These are phyloP conservation scores for Stramenopiles sp. DNA, from an alignment of 352 stramenopile genomes.

Conservation along the genomic window DNA sequence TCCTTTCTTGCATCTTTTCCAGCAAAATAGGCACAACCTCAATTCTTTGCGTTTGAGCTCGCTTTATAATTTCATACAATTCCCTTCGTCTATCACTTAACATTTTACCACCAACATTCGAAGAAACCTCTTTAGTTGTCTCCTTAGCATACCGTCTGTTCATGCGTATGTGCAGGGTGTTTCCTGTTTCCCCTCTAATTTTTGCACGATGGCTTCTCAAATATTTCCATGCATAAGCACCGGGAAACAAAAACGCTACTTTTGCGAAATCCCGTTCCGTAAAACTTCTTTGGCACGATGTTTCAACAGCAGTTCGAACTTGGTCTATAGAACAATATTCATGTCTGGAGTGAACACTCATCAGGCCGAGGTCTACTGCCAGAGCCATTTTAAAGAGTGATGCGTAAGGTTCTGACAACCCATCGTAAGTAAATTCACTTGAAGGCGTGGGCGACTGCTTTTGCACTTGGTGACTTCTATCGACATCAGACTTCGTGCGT, in stretches of 20 bases:
- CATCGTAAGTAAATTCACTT: too few species aligned
- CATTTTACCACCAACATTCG: too few species aligned
- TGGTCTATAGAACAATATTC: background rate
- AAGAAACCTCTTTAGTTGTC: too few species aligned
- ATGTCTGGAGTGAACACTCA: background rate
- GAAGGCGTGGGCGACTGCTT: too few species aligned
- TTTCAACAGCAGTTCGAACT: background rate
- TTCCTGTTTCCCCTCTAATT: too few species aligned
- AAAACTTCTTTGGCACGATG: background rate
- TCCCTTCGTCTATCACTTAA: background rate
- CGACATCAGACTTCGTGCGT: too few species aligned
- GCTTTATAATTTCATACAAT: background rate
- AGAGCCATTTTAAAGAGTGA: background rate
- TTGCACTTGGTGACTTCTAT: too few species aligned
- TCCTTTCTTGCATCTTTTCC: too few species aligned
- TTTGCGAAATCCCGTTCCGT: background rate
- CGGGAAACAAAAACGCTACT: background rate
- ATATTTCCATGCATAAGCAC: background rate
- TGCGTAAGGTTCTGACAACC: background rate
- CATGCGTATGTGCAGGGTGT: too few species aligned
- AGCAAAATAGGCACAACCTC: too few species aligned
- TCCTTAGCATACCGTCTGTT: too few species aligned
- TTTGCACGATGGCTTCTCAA: too few species aligned
- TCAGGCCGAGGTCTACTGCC: background rate
- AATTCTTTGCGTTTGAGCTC: background rate